Conservation (phyloP, 495 filamentous ascomycete genomes). For the Aspergillus steynii region DNA sequence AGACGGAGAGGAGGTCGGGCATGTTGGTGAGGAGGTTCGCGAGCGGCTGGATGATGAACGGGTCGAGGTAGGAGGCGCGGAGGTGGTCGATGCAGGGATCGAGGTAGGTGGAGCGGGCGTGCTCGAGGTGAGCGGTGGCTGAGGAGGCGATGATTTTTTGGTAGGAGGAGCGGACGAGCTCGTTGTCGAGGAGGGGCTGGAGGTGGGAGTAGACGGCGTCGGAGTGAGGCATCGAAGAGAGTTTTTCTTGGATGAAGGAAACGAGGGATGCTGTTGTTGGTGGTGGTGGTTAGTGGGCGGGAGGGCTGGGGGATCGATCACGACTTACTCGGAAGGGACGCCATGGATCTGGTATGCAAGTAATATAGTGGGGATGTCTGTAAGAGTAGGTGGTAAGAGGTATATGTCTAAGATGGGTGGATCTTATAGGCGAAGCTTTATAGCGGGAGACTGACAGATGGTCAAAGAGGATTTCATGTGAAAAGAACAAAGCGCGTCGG, state of each 20-base stretch:
- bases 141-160: conserved; percentile 27
- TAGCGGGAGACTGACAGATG: too few relatives aligned
- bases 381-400: too few relatives aligned
- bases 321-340: neutral
- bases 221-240: neutral
- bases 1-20: conserved; percentile 62
- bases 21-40: conserved; percentile 51
- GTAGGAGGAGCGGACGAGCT: conserved; percentile 17
- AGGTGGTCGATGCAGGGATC: conserved; percentile 25
- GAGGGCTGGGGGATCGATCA: neutral
- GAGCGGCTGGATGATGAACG: conserved; percentile 43
- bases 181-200: neutral
- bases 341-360: neutral
- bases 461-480: too few relatives aligned
- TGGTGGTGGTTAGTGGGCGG: neutral
- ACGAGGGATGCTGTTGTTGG: conserved; percentile 8
- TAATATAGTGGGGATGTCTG: too few relatives aligned
- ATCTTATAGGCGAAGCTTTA: too few relatives aligned
- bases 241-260: conserved; percentile 17
- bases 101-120: conserved; percentile 10
- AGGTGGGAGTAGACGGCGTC: neutral
- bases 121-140: conserved; percentile 12
- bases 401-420: too few relatives aligned
- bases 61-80: conserved; percentile 38
- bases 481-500: too few relatives aligned